Conservation (phyloP, 495 filamentous ascomycete genomes). For the Daldinia vernicosa region DNA sequence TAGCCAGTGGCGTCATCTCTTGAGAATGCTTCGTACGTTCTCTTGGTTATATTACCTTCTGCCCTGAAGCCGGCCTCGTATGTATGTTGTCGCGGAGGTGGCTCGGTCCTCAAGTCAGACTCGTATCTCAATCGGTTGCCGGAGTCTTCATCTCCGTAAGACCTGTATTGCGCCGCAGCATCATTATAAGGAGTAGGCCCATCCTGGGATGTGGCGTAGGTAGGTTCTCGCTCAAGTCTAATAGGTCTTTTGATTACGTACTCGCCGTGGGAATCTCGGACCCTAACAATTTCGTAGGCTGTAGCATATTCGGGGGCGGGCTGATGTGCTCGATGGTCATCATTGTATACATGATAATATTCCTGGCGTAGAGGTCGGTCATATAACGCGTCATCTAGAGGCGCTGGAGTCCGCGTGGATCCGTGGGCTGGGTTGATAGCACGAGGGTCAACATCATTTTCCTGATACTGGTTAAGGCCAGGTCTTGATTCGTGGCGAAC, state of each 20-base stretch:
- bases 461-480: neutral
- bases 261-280: slow-evolving; percentile 54
- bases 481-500: slow-evolving; percentile 3
- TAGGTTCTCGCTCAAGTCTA: slow-evolving; percentile 42
- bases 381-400: slow-evolving; percentile 33
- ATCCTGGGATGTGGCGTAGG: slow-evolving; percentile 15
- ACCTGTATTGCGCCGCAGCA: slow-evolving; percentile 1
- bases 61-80: neutral
- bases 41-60: neutral
- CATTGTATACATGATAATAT: slow-evolving; percentile 48
- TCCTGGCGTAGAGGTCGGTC: slow-evolving; percentile 40
- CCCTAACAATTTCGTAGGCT: slow-evolving; percentile 56
- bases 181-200: slow-evolving; percentile 5
- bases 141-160: neutral
- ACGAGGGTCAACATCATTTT: slow-evolving; percentile 20
- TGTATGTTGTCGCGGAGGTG: slow-evolving; percentile 10
- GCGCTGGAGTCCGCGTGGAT: slow-evolving; percentile 18
- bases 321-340: slow-evolving; percentile 42
- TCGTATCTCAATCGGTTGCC: slow-evolving; percentile 1
- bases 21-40: slow-evolving; percentile 1
- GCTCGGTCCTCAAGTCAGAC: slow-evolving; percentile 1
- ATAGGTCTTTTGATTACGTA: slow-evolving; percentile 57
- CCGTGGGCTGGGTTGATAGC: slow-evolving; percentile 31
- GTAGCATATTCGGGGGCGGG: slow-evolving; percentile 39
- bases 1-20: slow-evolving; percentile 1